Conservation (phyloP, 106 monocot species). For the Phalaenopsis aphrodite region DNA sequence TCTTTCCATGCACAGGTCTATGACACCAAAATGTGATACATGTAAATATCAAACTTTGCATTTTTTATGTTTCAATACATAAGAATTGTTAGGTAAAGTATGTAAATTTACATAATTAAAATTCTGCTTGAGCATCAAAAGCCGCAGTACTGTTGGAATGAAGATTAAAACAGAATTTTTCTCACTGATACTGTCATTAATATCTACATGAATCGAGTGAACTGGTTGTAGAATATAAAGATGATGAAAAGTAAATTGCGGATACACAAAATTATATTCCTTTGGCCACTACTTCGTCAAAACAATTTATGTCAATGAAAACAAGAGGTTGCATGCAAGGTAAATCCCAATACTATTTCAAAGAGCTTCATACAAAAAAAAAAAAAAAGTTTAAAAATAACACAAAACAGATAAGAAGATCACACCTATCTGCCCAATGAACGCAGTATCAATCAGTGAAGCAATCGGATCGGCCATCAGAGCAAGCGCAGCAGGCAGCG, state of each 20-base stretch:
- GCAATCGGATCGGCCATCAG: conserved; percentile 63
- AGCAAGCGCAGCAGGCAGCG: conserved; percentile 59
- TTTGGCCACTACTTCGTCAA: not conserved
- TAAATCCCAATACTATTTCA: not conserved
- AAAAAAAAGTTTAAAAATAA: not conserved
- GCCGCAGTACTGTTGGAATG: no score
- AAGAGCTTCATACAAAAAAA: not conserved
- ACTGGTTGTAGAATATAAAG: not conserved
- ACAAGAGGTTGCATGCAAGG: not conserved
- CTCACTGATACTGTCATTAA: not conserved
- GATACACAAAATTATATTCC: not conserved
- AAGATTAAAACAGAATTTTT: not conserved
- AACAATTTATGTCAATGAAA: not conserved
- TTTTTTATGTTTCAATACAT: no score
- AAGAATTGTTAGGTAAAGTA: no score
- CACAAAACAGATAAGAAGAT: not conserved
- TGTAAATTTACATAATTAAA: no score
- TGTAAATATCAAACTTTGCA: no score
- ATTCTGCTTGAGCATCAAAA: no score
- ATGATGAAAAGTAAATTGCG: not conserved
- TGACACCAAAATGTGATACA: no score
- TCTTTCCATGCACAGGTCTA: no score
- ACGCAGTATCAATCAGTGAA: conserved; percentile 63
- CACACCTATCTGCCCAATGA: conserved; percentile 66
- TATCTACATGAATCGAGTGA: not conserved